Conservation (phyloP, 2,329 filamentous ascomycete species). For the Graphilbum ipis-grandicollis region DNA sequence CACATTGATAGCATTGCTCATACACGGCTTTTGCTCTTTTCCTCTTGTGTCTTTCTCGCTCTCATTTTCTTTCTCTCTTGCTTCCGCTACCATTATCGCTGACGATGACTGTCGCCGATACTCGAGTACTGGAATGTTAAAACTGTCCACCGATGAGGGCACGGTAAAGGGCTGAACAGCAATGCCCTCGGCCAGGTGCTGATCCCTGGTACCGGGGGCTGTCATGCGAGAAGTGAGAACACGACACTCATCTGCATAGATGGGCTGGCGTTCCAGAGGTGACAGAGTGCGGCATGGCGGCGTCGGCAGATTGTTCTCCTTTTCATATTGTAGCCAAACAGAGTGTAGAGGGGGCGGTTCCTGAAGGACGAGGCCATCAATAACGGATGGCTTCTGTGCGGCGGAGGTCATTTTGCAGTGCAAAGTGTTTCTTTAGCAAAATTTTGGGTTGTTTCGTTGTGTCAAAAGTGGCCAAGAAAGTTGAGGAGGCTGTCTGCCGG, state of each 20-base stretch:
- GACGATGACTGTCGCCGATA: too few relatives aligned
- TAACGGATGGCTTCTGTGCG: neutral
- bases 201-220: conserved; percentile 17
- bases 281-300: conserved; percentile 10
- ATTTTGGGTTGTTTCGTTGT: too few relatives aligned
- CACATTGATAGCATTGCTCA: conserved; percentile 10
- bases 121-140: conserved; percentile 19
- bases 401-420: too few relatives aligned
- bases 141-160: conserved; percentile 16
- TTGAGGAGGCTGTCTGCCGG: too few relatives aligned
- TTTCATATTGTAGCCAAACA: conserved; percentile 22
- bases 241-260: conserved; percentile 24
- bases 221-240: conserved; percentile 19
- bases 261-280: conserved; percentile 17
- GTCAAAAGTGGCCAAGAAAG: too few relatives aligned
- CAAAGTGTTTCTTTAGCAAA: too few relatives aligned
- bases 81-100: too few relatives aligned
- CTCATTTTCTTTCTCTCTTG: too few relatives aligned
- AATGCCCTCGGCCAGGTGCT: conserved; percentile 19
- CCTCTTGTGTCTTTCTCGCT: too few relatives aligned
- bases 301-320: conserved; percentile 12
- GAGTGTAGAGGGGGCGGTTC: conserved; percentile 21
- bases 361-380: conserved; percentile 13
- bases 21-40: too few relatives aligned
- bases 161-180: conserved; percentile 13